These are phyloP conservation scores for Musa balbisiana DNA, from an alignment of 202 grass and related monocot genomes.

Conservation along the genomic window DNA sequence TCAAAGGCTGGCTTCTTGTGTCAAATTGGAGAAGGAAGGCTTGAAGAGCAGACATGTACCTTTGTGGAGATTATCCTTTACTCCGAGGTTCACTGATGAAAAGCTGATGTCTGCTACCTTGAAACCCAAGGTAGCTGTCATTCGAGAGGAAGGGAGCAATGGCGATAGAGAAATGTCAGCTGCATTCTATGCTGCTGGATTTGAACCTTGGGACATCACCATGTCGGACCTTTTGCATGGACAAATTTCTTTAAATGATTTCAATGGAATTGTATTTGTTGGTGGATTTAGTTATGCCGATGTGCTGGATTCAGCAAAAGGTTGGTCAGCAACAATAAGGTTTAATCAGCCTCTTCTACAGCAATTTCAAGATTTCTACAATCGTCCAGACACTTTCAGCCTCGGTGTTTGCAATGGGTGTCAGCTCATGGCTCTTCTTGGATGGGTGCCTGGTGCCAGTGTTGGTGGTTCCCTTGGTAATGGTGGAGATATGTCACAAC, in stretches of 20 bases:
- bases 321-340: constrained; percentile 80
- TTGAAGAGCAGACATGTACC: constrained; percentile 46
- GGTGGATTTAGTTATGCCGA: constrained; percentile 91
- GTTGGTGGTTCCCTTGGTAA: constrained; percentile 42
- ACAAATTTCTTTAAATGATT: constrained; percentile 45
- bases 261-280: constrained; percentile 75
- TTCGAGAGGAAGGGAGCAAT: constrained; percentile 77
- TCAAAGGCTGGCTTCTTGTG: constrained; percentile 62
- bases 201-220: constrained; percentile 74
- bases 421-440: constrained; percentile 88
- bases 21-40: constrained; percentile 74
- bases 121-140: constrained; percentile 66
- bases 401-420: constrained; percentile 88
- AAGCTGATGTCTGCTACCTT: constrained; percentile 37
- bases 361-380: constrained; percentile 74
- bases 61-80: constrained; percentile 59
- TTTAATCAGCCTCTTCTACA: constrained; percentile 64
- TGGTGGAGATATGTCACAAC: constrained; percentile 61
- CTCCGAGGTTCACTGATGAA: constrained; percentile 37
- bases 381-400: constrained; percentile 67
- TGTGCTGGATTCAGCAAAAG: constrained; percentile 76
- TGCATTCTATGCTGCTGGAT: constrained; percentile 62
- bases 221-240: constrained; percentile 58
- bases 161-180: constrained; percentile 71
- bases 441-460: constrained; percentile 63